Evolutionary conservation across 2,329 filamentous ascomycete genomes (phyloP), one percentile per base, ranked within the genome.

Genomic region (Zalaria sp.): DNA sequence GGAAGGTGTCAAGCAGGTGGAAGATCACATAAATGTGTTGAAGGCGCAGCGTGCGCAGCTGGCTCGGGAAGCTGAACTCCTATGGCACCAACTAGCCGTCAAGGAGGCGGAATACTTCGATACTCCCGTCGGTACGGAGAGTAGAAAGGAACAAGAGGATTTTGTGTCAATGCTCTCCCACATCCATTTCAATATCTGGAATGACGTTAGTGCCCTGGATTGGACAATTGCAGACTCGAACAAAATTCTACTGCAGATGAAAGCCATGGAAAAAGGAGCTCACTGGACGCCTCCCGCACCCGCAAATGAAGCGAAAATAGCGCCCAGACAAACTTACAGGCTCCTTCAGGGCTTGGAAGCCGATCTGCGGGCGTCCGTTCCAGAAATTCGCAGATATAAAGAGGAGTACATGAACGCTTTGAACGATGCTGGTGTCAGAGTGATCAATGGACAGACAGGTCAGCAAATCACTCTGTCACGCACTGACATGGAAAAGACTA

Each of bases 221-320:
- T 51, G 50, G 48, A 49, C 49, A 40, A 51, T 52, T 34, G 44
- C 46, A 25, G 48, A 52, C 39, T 44, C 49, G n/a, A 43, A 46
- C 26, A 48, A 48, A 39, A 46, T 45, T 34, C 46, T 43, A n/a
- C 41, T 47, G 4, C 48, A 52, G 43, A 34, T 49, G 8, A 34
- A 45, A 26, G 40, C 42, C 29, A 39, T 43, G 40, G 35, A 38
- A 9, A 45, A 39, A n/a, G 27, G 29, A 3, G n/a, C 31, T 32
- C 39, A 41, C 11, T 47, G 46, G 46, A 11, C 42, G 18, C 43
- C 46, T 10, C 39, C 36, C 11, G 26, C 32, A 25, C 35, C 42
- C 2, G 18, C 9, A 27, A 35, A 40, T 4, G 26, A 37, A 1
- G 26, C 25, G 7, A 29, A 41, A 8, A 25, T 39, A n/a, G 34